Base-by-base conservation (phyloP, 768 basidiomycete genomes). In the Phallus indusiatus region DNA sequence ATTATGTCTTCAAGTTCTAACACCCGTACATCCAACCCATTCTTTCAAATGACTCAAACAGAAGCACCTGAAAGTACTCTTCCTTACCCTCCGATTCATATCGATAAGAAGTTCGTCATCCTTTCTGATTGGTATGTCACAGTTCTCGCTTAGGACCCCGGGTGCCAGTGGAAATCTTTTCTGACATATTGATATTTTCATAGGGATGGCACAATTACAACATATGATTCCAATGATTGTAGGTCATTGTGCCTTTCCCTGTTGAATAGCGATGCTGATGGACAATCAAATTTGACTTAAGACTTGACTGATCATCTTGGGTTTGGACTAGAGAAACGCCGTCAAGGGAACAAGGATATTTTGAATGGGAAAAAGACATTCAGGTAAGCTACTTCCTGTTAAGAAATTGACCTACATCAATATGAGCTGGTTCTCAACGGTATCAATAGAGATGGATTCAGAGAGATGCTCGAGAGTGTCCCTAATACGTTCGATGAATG, bases 151-250 rank as follows among this genome's bases (percentile, higher is more conserved):
- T 54, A 17, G 55, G 34, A 50, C 55, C n/a, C 34, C 33, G 54
- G n/a, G 37, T 50, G 22, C 20, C 50, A 35, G 37, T 50, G 28
- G 28, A 7, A 28, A 21, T 53, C 51, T 21, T 51, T 60, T 24
- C 57, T 61, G 47, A n/a, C 20, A n/a, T 53, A 8, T 16, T 22
- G n/a, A n/a, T 28, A 14, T 7, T 35, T 16, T 52, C n/a, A 18
- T 69, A 90, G 89, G 90, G 89, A 92, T 74, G 89, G 89, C 66
- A 97, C 94, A 14, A 95, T 97, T 73, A 95, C 94, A 2, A 92
- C 81, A 46, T 82, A 81, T 67, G 94, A 97, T 69, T 92, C 90
- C 7, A 97, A 97, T 70, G 94, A 96, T 66, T 93, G 88, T 92
- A 68, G 62, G 84, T 28, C 7, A 7, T 7, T 28, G 28, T 28